These are phyloP conservation scores for Nicotiana benthamiana DNA, from an alignment of 257 asterid genomes.

Conservation along the genomic window DNA sequence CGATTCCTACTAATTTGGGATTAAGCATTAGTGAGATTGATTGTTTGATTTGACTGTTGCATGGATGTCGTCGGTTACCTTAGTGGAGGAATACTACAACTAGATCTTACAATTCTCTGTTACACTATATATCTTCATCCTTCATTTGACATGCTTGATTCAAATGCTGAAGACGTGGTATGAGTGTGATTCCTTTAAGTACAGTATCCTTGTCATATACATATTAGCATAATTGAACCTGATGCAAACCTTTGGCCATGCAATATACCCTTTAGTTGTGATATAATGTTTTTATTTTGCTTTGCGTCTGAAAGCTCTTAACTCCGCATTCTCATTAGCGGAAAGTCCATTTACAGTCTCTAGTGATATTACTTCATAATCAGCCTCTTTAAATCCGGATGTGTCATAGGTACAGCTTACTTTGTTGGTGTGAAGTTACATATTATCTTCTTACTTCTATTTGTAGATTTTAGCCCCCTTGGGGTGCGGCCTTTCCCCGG, in stretches of 20 bases:
- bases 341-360: not conserved
- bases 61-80: not conserved
- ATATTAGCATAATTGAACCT: not conserved
- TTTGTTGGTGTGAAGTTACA: not conserved
- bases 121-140: not conserved
- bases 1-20: too few species aligned
- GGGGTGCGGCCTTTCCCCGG: too few species aligned
- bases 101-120: not conserved
- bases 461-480: not conserved
- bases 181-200: not conserved
- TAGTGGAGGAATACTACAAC: not conserved
- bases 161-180: not conserved
- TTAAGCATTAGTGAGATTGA: too few species aligned
- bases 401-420: not conserved
- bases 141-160: not conserved
- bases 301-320: not conserved
- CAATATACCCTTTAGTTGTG: not conserved
- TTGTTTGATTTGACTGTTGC: too few species aligned
- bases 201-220: not conserved
- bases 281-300: not conserved
- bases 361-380: not conserved
- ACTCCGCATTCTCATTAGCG: not conserved
- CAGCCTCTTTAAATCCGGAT: not conserved
- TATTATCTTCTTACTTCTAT: not conserved
- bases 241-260: not conserved